Conservation (phyloP, 345 rosid genomes). For the Mallotus nudiflorus region DNA sequence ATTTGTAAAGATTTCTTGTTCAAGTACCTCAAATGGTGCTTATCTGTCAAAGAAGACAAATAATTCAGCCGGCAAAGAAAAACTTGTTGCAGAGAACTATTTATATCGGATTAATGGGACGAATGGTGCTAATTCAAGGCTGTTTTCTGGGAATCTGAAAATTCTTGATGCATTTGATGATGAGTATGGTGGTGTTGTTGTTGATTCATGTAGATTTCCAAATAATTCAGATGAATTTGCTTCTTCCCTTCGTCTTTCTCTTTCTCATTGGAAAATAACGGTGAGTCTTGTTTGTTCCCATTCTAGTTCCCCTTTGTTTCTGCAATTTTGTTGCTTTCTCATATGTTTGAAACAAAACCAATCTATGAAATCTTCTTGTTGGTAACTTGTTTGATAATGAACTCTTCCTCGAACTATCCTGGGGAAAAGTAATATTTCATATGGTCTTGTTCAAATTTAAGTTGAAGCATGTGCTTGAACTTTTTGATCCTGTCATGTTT, state of each 20-base stretch:
- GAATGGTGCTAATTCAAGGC: conserved; percentile 32
- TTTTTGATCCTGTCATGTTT: too few species aligned
- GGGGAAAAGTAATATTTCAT: too few species aligned
- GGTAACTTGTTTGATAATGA: background rate
- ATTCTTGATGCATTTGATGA: conserved; percentile 64
- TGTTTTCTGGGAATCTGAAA: conserved; percentile 37
- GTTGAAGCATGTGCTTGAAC: too few species aligned
- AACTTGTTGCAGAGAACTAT: conserved; percentile 33
- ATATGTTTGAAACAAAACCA: background rate
- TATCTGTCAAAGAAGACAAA: conserved; percentile 37
- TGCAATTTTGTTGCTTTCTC: background rate
- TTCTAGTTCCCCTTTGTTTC: background rate
- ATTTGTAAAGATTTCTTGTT: conserved; percentile 36
- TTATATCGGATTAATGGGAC: conserved; percentile 39
- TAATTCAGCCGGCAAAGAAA: conserved; percentile 35
- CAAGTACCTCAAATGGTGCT: conserved; percentile 37
- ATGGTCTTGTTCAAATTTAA: too few species aligned
- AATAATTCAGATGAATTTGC: conserved; percentile 45
- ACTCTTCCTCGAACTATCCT: too few species aligned
- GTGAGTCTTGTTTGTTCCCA: conserved; percentile 30
- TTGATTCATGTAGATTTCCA: conserved; percentile 67
- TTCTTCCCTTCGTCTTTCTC: conserved; percentile 52
- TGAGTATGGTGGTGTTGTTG: conserved; percentile 79
- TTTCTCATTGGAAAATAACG: conserved; percentile 65
- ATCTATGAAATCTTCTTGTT: background rate